A percentile compares a stretch with the other conserved stretches of the same genome.
These are phyloP conservation scores for Cucumis hystrix DNA, from an alignment of 306 rosid genomes.

Conservation along the genomic window DNA sequence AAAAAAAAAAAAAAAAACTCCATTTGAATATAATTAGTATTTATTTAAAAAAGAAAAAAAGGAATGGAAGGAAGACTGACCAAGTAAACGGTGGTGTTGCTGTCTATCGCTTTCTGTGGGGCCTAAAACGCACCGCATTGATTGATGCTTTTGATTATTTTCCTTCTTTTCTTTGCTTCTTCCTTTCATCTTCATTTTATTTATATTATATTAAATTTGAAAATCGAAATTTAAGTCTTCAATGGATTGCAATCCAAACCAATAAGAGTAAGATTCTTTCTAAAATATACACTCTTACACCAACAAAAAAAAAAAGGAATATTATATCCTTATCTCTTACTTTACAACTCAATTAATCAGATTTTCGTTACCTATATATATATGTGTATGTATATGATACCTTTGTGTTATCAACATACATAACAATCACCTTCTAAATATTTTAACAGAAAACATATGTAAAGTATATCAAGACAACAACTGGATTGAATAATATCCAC, in stretches of 20 bases:
- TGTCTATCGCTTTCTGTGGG: background rate
- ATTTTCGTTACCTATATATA: background rate
- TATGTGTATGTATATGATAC: no score
- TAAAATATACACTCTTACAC: background rate
- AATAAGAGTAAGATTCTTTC: background rate
- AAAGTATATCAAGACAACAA: no score
- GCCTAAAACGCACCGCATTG: conserved; percentile 1
- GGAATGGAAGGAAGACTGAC: background rate
- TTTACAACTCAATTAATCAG: background rate
- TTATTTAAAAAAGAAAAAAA: no score
- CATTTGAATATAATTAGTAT: no score
- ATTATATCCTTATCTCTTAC: background rate
- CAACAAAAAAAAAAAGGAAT: background rate
- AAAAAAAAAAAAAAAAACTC: no score
- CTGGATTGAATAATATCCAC: no score
- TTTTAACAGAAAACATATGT: no score
- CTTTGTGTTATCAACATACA: no score
- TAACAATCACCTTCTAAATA: no score
- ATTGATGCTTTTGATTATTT: background rate
- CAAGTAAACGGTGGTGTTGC: conserved; percentile 3
- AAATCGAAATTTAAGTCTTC: background rate
- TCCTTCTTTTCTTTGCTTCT: background rate
- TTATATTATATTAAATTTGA: no score
- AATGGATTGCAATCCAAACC: background rate
- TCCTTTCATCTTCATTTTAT: background rate